Evolutionary conservation across 2,329 filamentous ascomycete species (phyloP).

Genomic region (Volutella citrinella): DNA sequence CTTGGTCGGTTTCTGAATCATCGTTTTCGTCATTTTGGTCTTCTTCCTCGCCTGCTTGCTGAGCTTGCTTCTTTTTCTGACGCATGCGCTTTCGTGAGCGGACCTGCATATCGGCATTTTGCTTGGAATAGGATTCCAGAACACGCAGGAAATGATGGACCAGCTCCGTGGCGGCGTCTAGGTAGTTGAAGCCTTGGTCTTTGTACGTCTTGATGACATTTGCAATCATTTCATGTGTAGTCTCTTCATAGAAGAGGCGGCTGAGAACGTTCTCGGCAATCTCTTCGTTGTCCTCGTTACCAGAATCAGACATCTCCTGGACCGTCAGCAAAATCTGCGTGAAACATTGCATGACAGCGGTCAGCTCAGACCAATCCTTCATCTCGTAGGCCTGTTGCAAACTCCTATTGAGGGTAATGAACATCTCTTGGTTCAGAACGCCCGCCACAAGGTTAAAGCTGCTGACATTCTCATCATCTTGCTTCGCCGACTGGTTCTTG

Average conservation of each 20-base stretch:
- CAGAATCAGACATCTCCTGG: slow-evolving; percentile 84
- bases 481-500: slow-evolving; percentile 51
- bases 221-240: slow-evolving; percentile 84
- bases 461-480: slow-evolving; percentile 54
- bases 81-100: slow-evolving; percentile 73
- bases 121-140: slow-evolving; percentile 88
- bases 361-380: slow-evolving; percentile 84
- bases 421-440: slow-evolving; percentile 92
- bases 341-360: slow-evolving; percentile 88
- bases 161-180: slow-evolving; percentile 89
- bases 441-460: slow-evolving; percentile 84
- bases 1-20: slow-evolving; percentile 69
- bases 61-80: slow-evolving; percentile 67
- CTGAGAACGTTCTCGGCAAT: slow-evolving; percentile 97
- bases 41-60: slow-evolving; percentile 34
- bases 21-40: slow-evolving; percentile 60
- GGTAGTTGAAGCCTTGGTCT: slow-evolving; percentile 88
- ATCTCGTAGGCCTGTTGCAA: slow-evolving; percentile 78
- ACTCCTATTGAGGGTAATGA: slow-evolving; percentile 79
- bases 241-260: slow-evolving; percentile 97
- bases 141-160: slow-evolving; percentile 89
- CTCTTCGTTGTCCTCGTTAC: slow-evolving; percentile 89
- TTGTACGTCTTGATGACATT: slow-evolving; percentile 83
- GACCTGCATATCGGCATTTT: slow-evolving; percentile 91
- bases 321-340: slow-evolving; percentile 91